Percentiles rank a stretch among this genome's conserved stretches.
These are phyloP conservation scores for Ustilago hordei DNA, from an alignment of 1,284 basidiomycete species.

Conservation along the genomic window DNA sequence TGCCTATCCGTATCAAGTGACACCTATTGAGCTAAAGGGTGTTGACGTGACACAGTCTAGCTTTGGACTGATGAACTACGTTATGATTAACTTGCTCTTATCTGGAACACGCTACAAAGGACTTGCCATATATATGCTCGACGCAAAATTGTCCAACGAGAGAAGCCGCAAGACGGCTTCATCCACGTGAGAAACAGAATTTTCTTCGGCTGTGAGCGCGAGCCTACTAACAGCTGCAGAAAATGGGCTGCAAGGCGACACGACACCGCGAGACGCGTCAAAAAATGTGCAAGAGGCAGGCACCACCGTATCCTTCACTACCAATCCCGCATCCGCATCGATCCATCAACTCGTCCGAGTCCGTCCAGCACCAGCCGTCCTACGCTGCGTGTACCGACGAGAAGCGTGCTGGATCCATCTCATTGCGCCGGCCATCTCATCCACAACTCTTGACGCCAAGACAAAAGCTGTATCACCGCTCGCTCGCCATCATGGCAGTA, in stretches of 20 bases:
- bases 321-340: background rate
- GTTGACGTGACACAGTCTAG: too few relatives aligned
- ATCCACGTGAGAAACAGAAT: too few relatives aligned
- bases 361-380: background rate
- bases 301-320: background rate
- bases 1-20: too few relatives aligned
- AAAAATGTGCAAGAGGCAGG: constrained; percentile 12
- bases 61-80: background rate
- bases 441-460: background rate
- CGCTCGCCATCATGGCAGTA: constrained; percentile 17
- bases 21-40: background rate
- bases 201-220: background rate
- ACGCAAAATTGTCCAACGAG: too few relatives aligned
- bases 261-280: constrained; percentile 32
- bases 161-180: too few relatives aligned
- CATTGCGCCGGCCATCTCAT: background rate
- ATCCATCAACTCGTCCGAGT: background rate
- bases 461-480: background rate
- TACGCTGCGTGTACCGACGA: background rate
- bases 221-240: background rate
- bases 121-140: too few relatives aligned
- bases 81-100: background rate
- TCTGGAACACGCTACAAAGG: too few relatives aligned
- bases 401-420: background rate
- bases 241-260: constrained; percentile 3